Percentiles rank a stretch among this genome's conserved stretches.
These are phyloP conservation scores for Sordariomycetes sp. DNA, from an alignment of 2,329 filamentous ascomycete species.

Conservation along the genomic window DNA sequence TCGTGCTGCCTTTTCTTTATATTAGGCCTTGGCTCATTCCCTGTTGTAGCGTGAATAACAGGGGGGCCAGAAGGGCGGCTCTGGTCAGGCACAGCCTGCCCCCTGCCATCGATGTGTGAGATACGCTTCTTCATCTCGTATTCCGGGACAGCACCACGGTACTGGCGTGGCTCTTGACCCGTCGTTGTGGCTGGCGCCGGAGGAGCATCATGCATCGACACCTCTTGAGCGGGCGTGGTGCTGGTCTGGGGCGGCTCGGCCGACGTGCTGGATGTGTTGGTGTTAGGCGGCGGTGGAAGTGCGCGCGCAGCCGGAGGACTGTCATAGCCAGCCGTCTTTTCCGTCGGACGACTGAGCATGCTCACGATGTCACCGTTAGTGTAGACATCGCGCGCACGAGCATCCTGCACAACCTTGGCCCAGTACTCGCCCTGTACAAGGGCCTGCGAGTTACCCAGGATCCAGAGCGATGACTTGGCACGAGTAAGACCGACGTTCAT, in stretches of 20 bases:
- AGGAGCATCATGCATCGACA: not conserved
- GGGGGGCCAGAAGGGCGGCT: constrained; percentile 21
- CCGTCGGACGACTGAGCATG: constrained; percentile 34
- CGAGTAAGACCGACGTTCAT: constrained; percentile 98
- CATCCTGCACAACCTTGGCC: constrained; percentile 76
- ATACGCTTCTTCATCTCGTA: not conserved
- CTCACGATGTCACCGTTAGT: constrained; percentile 53
- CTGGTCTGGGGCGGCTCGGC: not conserved
- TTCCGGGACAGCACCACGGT: not conserved
- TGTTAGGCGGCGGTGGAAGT: not conserved
- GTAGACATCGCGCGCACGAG: constrained; percentile 62
- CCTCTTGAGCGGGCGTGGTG: not conserved
- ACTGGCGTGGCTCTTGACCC: not conserved
- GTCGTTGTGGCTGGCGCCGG: not conserved
- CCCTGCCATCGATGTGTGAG: constrained; percentile 7
- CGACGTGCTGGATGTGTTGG: not conserved
- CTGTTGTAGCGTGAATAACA: constrained; percentile 25
- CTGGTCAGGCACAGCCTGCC: constrained; percentile 5
- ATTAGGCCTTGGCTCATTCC: constrained; percentile 10
- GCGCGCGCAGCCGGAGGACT: constrained; percentile 7
- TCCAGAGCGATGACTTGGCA: constrained; percentile 94
- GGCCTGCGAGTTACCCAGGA: constrained; percentile 83
- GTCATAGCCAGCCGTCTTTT: constrained; percentile 17
- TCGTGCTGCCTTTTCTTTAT: constrained; percentile 33
- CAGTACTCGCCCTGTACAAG: constrained; percentile 84